Percentiles rank a stretch among this genome's conserved stretches.
Evolutionary conservation across 2,329 filamentous ascomycete species (phyloP).

Genomic region (Tolypocladium pustulatum): DNA sequence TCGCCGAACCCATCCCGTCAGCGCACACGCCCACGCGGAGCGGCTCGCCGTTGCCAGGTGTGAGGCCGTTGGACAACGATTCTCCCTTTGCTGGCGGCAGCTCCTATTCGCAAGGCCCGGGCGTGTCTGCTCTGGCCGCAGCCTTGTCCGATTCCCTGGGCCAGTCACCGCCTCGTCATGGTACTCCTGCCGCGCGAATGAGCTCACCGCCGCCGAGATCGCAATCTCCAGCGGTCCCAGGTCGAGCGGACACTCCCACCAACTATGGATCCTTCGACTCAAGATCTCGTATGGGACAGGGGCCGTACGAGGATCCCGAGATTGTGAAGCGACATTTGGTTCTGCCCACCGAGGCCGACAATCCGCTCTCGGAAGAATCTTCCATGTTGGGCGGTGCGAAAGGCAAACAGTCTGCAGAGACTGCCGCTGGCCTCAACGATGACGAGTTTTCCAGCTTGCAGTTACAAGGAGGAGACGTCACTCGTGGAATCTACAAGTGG

Average conservation of each 20-base stretch:
- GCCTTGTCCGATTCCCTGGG: constrained; percentile 70
- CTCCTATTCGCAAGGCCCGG: constrained; percentile 61
- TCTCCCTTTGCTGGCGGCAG: constrained; percentile 57
- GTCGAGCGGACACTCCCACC: constrained; percentile 44
- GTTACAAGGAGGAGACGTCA: constrained; percentile 90
- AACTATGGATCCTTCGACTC: constrained; percentile 83
- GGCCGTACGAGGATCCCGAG: constrained; percentile 77
- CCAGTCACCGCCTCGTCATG: constrained; percentile 58
- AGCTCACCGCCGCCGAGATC: constrained; percentile 42
- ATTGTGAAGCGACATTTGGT: constrained; percentile 86
- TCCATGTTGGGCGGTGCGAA: constrained; percentile 33
- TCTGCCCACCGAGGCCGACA: constrained; percentile 44
- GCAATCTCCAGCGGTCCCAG: constrained; percentile 24
- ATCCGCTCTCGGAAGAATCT: constrained; percentile 34
- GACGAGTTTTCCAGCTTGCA: constrained; percentile 90
- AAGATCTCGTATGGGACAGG: constrained; percentile 43
- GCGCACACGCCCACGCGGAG: constrained; percentile 25
- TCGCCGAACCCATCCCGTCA: constrained; percentile 45
- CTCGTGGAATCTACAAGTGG: constrained; percentile 92
- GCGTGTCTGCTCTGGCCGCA: constrained; percentile 77
- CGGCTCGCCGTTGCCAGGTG: constrained; percentile 19
- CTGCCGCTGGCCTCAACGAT: constrained; percentile 36
- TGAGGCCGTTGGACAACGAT: constrained; percentile 26
- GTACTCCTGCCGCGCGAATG: constrained; percentile 50
- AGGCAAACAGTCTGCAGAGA: constrained; percentile 41